Conservation (phyloP, 177 flowering plant genomes). For the Vitis hybrid region DNA sequence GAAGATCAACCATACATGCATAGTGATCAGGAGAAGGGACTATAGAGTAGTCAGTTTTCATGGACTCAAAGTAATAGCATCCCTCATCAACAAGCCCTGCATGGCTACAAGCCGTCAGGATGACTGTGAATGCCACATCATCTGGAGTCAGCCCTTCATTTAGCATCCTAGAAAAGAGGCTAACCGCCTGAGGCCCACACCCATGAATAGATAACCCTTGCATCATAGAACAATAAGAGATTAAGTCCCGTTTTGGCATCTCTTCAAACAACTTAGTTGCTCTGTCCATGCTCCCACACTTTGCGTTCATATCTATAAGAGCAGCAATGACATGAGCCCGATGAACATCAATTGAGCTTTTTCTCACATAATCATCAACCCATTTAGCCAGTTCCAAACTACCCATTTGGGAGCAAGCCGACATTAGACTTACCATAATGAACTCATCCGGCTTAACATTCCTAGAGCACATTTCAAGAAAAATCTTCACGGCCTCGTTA, state of each 20-base stretch:
- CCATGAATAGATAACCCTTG: constrained; percentile 72
- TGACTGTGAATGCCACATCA: constrained; percentile 70
- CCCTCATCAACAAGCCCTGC: constrained; percentile 78
- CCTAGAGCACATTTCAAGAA: constrained; percentile 38
- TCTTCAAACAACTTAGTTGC: constrained; percentile 49
- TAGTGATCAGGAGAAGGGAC: constrained; percentile 66
- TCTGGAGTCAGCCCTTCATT: constrained; percentile 63
- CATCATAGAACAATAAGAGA: constrained; percentile 72
- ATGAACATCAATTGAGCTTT: constrained; percentile 31
- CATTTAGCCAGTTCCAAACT: constrained; percentile 48
- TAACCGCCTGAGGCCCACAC: constrained; percentile 48
- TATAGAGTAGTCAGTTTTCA: constrained; percentile 40
- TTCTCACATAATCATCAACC: constrained; percentile 45
- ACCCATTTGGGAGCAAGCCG: constrained; percentile 71
- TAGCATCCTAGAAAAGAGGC: constrained; percentile 59
- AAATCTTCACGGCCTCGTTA: constrained; percentile 52
- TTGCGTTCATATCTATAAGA: constrained; percentile 74
- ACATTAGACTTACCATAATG: constrained; percentile 69
- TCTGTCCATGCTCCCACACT: constrained; percentile 73
- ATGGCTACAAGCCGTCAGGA: constrained; percentile 63
- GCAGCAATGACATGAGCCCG: constrained; percentile 52
- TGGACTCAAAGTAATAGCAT: constrained; percentile 42
- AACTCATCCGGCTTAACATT: constrained; percentile 59
- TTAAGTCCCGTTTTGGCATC: constrained; percentile 46
- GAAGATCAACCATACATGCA: constrained; percentile 73